Evolutionary conservation across 371 early-diverging fungal genomes (phyloP).

Genomic region (Basidiobolus meristosporus): DNA sequence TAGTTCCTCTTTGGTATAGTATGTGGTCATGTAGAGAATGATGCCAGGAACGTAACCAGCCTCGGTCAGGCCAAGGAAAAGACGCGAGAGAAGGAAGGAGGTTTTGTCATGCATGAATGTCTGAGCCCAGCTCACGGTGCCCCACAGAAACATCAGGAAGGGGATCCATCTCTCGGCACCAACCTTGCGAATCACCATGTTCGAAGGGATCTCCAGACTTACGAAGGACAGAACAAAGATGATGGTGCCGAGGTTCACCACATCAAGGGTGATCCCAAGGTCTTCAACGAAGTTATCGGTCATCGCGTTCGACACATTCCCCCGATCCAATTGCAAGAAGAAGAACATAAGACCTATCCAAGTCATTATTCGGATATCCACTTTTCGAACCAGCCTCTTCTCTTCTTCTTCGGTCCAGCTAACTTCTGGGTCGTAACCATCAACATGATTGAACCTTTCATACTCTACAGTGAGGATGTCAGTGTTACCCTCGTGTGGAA

Average conservation of each 20-base stretch:
- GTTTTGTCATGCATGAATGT: slow-evolving; percentile 11
- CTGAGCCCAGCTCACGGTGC: slow-evolving; percentile 22
- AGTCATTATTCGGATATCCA: slow-evolving; percentile 9
- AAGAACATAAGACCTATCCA: slow-evolving; percentile 15
- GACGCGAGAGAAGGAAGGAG: slow-evolving; percentile 16
- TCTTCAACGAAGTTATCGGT: slow-evolving; percentile 16
- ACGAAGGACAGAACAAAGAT: slow-evolving; percentile 14
- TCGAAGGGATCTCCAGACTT: slow-evolving; percentile 17
- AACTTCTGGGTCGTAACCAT: slow-evolving; percentile 8
- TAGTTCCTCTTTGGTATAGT: slow-evolving; percentile 47
- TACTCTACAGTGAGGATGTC: no score
- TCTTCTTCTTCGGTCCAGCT: slow-evolving; percentile 14
- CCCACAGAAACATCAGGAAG: slow-evolving; percentile 35
- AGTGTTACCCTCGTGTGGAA: no score
- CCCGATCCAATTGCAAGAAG: slow-evolving; percentile 13
- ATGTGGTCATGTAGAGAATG: slow-evolving; percentile 46
- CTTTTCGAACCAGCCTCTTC: slow-evolving; percentile 10
- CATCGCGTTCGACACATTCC: slow-evolving; percentile 16
- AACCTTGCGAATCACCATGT: slow-evolving; percentile 20
- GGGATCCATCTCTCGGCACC: slow-evolving; percentile 36
- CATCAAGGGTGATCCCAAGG: slow-evolving; percentile 13
- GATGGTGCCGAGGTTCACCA: slow-evolving; percentile 13
- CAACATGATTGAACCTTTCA: no score
- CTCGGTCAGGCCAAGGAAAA: slow-evolving; percentile 27
- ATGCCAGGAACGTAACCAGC: slow-evolving; percentile 48